These are phyloP conservation scores for Tulasnella sp. DNA, from an alignment of 768 basidiomycete genomes.

Conservation along the genomic window DNA sequence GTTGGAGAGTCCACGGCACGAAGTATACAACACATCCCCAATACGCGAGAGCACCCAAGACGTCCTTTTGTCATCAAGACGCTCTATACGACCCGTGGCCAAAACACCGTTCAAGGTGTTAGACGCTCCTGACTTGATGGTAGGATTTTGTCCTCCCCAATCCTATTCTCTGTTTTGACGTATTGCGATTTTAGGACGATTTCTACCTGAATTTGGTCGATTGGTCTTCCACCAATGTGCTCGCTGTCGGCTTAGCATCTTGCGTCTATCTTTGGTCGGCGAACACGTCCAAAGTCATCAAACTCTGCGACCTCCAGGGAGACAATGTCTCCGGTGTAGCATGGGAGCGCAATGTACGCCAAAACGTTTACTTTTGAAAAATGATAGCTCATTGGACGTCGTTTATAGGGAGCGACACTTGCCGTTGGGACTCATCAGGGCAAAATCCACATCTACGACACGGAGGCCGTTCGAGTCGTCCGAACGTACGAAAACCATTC, in stretches of 20 bases:
- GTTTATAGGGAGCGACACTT: conserved; percentile 57
- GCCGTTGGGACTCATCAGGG: conserved; percentile 91
- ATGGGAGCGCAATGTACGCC: conserved; percentile 71
- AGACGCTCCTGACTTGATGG: conserved; percentile 89
- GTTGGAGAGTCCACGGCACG: conserved; percentile 76
- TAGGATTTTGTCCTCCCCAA: conserved; percentile 16
- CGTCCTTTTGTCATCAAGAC: conserved; percentile 74
- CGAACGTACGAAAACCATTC: conserved; percentile 82
- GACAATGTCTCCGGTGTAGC: conserved; percentile 80
- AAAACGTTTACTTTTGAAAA: neutral
- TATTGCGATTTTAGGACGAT: conserved; percentile 47
- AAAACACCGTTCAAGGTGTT: conserved; percentile 96
- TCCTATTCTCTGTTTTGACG: neutral
- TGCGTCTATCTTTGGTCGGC: conserved; percentile 98
- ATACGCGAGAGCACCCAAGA: conserved; percentile 72
- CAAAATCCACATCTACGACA: conserved; percentile 87
- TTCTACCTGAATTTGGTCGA: conserved; percentile 98
- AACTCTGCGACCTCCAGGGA: conserved; percentile 66
- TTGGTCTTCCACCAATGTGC: conserved; percentile 91
- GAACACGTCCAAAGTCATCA: conserved; percentile 82
- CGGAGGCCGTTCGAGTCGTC: conserved; percentile 55
- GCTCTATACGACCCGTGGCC: conserved; percentile 69
- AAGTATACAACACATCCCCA: conserved; percentile 83
- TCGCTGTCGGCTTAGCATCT: conserved; percentile 82
- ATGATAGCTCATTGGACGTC: neutral